Evolutionary conservation across 2,329 filamentous ascomycete species (phyloP), one percentile per base, ranked within the genome.

Genomic region (Aspergillus awamori): DNA sequence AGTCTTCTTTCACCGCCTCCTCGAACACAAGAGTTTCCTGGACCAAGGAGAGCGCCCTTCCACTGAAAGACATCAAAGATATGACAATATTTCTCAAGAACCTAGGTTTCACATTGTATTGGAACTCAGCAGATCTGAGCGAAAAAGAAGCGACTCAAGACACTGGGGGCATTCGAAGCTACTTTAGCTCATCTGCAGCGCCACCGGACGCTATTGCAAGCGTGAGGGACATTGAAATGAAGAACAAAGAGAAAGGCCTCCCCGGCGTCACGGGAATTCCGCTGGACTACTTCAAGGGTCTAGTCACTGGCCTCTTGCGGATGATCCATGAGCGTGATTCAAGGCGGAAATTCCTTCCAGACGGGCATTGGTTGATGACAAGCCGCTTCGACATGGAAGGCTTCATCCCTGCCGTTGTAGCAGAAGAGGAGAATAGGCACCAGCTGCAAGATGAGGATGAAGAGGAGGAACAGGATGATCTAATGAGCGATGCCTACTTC

Each of bases 311-410:
- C 3, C 84, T 96, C 0, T 82, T 97, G 71, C 89, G 90, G 59
- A 94, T 96, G 84, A 81, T 97, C 8, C 97, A 98, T 73, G 93
- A 97, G 76, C 84, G 94, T 74, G 94, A 98, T 75, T 99, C 95
- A 7, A 85, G 95, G 62, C 87, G 93, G 22, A 88, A 86, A 30
- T 98, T 98, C 72, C 79, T 98, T 22, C 90, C 92, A 1, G 79
- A 83, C n/a, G 86, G 87, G 53, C 93, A 97, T 74, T 99, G 95
- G 95, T 82, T 98, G 38, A 98, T 98, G 93, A 95, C 90, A 0
- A 89, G 87, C 63, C 82, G 83, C 20, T 91, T 98, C 60, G 90
- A 97, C 70, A 95, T 97, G 89, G 88, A 90, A 63, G 87, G 89
- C 0, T 98, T 98, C 70, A 90, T 97, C 49, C 84, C 87, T 8